Base-by-base conservation (phyloP, 2,329 filamentous ascomycete genomes). In the Pseudocercospora pini-densiflorae region DNA sequence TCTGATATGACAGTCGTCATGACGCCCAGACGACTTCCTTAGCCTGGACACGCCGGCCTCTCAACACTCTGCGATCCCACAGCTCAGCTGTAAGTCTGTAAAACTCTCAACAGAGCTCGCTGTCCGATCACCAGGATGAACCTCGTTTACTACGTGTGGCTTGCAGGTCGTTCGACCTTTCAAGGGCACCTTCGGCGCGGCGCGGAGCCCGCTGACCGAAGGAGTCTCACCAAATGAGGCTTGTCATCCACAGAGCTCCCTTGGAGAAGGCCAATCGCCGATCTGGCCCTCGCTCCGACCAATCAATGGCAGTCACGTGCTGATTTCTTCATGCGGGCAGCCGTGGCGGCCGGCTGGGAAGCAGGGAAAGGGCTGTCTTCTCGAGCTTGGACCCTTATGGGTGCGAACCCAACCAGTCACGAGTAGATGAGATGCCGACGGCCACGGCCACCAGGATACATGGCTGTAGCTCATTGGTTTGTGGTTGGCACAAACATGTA, bases 181-280 rank as follows among this genome's bases (percentile, higher is more conserved):
- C 55, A 58, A 33, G 53, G 53, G 27, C 53, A 14, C 9, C 27
- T 58, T 58, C 55, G 64, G 64, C 31, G 59, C 64, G 64, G 64
- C 64, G 54, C 64, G 64, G 54, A 54, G 47, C 57, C 63, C 64
- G 59, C 59, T 59, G 51, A 45, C 54, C 24, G 27, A 31, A 45
- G 51, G 23, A 55, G 24, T 55, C 51, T 29, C 51, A 31, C 51
- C 51, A 55, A 27, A 27, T 51, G 21, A 55, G 51, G 24, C 24
- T 29, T 12, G 24, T 54, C 47, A 51, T 23, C 24, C 23, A 55
- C 51, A 24, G 51, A 31, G 10, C 7, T 31, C 27, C 16, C 23
- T 27, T 27, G 54, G 14, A 55, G 16, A n/a, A 29, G 21, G 14
- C 49, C 49, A 54, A 62, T 62, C 59, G 64, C 59, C 64, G 64